Conservation (phyloP, 2,329 filamentous ascomycete genomes). For the Dactylonectria estremocensis region DNA sequence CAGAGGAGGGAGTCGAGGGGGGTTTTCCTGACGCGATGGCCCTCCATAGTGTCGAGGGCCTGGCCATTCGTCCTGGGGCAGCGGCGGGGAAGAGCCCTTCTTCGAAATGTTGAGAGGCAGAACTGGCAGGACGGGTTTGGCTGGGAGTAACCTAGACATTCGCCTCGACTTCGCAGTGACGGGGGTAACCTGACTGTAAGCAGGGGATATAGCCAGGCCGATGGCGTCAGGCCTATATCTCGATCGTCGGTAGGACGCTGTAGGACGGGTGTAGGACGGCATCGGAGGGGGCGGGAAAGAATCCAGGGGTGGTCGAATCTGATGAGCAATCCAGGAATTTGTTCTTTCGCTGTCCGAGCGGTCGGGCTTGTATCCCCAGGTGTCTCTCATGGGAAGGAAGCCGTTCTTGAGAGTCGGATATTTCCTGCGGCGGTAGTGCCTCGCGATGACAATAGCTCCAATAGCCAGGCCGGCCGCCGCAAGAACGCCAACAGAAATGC, state of each 20-base stretch:
- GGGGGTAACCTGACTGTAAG: constrained; percentile 40
- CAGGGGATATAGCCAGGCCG: constrained; percentile 62
- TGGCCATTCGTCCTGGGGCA: constrained; percentile 32
- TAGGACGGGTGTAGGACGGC: constrained; percentile 45
- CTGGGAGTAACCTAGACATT: constrained; percentile 62
- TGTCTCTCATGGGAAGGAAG: constrained; percentile 57
- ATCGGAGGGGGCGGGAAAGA: constrained; percentile 39
- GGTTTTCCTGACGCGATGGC: constrained; percentile 20
- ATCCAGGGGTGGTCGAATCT: constrained; percentile 41
- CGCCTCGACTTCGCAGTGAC: constrained; percentile 50
- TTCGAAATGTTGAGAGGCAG: constrained; percentile 37
- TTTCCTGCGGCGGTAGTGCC: constrained; percentile 58
- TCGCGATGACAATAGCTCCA: constrained; percentile 62
- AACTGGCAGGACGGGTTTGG: constrained; percentile 60
- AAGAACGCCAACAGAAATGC: constrained; percentile 70
- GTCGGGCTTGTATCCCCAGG: constrained; percentile 53
- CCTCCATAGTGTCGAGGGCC: constrained; percentile 31
- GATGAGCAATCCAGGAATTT: constrained; percentile 49
- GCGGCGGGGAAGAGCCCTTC: constrained; percentile 33
- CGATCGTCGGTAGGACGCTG: constrained; percentile 45
- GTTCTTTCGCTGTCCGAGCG: constrained; percentile 42
- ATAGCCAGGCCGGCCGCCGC: constrained; percentile 65
- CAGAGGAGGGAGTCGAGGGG: constrained; percentile 32
- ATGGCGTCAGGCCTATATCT: constrained; percentile 58
- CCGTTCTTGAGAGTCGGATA: constrained; percentile 56